A percentile compares a stretch with the other conserved stretches of the same genome.
Conservation (phyloP, 2,329 filamentous ascomycete species). For the Huntiella moniliformis region DNA sequence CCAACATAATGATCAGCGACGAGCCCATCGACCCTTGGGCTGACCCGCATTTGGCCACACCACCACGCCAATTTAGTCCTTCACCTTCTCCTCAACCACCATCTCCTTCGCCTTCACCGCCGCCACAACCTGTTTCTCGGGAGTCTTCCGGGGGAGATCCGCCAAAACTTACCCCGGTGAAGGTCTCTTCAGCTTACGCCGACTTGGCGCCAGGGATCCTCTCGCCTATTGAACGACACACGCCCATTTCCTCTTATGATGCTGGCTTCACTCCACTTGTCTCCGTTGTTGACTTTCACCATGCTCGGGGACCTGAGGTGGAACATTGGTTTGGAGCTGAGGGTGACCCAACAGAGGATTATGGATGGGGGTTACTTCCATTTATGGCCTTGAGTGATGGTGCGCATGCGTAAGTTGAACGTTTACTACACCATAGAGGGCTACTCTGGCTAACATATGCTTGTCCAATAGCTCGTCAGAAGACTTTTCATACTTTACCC, state of each 20-base stretch:
- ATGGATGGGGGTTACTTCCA: conserved; percentile 78
- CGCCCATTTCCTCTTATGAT: conserved; percentile 15
- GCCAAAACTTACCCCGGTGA: background rate
- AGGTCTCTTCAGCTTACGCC: background rate
- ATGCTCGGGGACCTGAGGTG: conserved; percentile 77
- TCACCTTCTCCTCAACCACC: background rate
- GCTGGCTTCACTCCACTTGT: conserved; percentile 47
- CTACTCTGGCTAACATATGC: background rate
- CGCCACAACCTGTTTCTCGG: background rate
- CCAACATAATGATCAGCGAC: conserved; percentile 7
- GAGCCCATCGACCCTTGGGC: conserved; percentile 11
- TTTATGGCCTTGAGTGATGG: conserved; percentile 97
- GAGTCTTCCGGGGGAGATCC: background rate
- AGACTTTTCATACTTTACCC: conserved; percentile 97
- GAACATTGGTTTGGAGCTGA: conserved; percentile 72
- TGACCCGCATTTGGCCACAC: background rate
- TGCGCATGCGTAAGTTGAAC: conserved; percentile 59
- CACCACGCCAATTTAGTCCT: background rate
- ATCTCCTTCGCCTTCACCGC: background rate
- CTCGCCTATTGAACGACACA: conserved; percentile 10
- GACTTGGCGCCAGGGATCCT: conserved; percentile 4
- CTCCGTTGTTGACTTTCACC: conserved; percentile 67
- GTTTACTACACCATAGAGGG: background rate
- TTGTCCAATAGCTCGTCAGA: conserved; percentile 52
- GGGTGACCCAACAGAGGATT: conserved; percentile 64